Evolutionary conservation across 139 green algal species (phyloP), one percentile per base, ranked within the genome.

Genomic region (Picochlorum sp.): DNA sequence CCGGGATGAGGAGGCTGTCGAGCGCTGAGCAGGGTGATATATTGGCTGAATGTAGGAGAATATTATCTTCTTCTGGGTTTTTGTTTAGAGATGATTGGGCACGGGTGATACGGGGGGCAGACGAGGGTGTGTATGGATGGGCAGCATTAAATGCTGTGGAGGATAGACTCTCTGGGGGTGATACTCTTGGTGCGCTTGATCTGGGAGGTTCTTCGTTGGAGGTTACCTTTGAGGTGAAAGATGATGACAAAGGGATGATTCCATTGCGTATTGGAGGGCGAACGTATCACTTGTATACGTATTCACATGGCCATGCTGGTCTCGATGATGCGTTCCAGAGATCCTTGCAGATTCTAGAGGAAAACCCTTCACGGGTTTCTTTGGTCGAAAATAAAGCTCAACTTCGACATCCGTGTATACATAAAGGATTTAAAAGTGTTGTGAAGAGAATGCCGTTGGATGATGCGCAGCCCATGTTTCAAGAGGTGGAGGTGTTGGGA

Each of bases 61-160:
- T 78, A 21, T 68, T 94, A 26, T 14, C 15, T 0, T 13, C 3
- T 16, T 84, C 71, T 1, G 61, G 60, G 2, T 87, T 89, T 74
- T 71, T 76, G 37, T 97, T 97, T 60, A 41, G 84, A 38, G 54
- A 62, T 0, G 30, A 38, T 2, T 96, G 85, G 81, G 88, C 84
- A 4, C 64, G 62, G 3, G 77, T 90, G n/a, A 88, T 96, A n/a
- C 82, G 58, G 34, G 89, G 89, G 1, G 58, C 61, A 15, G 79
- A 96, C 13, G 90, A 96, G 74, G 90, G 84, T 24, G 59, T 89
- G 23, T 96, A 81, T 62, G 90, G 86, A 62, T 95, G 87, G 87
- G 68, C 91, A 3, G 76, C 87, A 5, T 71, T 91, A 44, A 95
- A 95, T 69, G 87, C 90, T 61, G 26, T 84, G 37, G 62, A 66